A percentile compares a stretch with the other conserved stretches of the same genome.
Evolutionary conservation across 768 basidiomycete genomes (phyloP).

Genomic region (Phlebiopsis flavidoalba): DNA sequence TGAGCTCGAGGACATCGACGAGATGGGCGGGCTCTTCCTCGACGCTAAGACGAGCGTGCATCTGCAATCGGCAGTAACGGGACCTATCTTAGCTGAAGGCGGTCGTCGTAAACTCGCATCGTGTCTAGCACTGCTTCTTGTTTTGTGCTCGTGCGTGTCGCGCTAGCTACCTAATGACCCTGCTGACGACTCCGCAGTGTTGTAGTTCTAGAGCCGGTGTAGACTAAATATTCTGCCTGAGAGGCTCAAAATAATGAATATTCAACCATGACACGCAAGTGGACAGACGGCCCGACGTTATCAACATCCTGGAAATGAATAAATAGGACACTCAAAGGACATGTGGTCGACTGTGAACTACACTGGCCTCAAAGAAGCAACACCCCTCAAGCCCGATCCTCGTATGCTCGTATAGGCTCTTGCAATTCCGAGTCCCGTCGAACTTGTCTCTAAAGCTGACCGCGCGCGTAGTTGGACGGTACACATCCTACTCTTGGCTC

Average conservation of each 20-base stretch:
- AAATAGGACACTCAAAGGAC: no score
- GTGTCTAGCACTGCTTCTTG: not conserved
- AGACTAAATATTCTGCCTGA: not conserved
- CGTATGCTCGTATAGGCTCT: no score
- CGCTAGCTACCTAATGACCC: not conserved
- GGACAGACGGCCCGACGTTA: no score
- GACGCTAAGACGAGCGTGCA: conserved; percentile 78
- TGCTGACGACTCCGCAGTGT: not conserved
- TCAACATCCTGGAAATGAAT: no score
- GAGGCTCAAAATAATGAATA: not conserved
- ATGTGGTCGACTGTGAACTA: no score
- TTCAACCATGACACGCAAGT: no score
- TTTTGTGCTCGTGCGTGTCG: not conserved
- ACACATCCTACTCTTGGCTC: not conserved
- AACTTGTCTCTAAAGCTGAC: conserved; percentile 3
- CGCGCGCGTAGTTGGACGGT: not conserved
- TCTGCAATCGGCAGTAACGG: conserved; percentile 12
- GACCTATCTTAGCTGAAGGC: not conserved
- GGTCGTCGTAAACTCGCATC: not conserved
- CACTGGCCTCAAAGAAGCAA: no score
- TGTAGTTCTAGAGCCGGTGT: not conserved
- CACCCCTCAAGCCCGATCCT: no score
- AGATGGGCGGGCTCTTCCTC: conserved; percentile 93
- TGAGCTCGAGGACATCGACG: conserved; percentile 80
- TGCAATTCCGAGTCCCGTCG: no score